phyloP scores from a whole-genome alignment of 345 rosid genomes.

The Pugionium cornutum region DNA sequence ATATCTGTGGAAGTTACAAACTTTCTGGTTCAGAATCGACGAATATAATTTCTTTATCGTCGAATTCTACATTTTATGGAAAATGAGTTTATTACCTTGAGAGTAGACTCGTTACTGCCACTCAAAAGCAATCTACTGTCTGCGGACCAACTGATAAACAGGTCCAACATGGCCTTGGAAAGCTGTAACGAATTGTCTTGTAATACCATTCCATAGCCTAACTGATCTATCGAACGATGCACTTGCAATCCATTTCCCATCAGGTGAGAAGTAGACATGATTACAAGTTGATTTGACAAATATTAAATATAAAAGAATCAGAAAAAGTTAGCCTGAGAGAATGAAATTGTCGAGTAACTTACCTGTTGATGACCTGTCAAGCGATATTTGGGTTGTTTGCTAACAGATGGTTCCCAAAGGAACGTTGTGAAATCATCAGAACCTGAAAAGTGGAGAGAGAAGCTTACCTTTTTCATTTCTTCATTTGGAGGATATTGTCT shows the following conservation, averaged over 20 bases:
- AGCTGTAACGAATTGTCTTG: constrained; percentile 82
- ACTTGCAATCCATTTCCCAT: constrained; percentile 96
- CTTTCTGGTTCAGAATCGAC: constrained; percentile 14
- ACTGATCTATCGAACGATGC: constrained; percentile 96
- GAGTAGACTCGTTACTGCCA: constrained; percentile 94
- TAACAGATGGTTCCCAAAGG: constrained; percentile 88
- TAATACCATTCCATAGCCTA: constrained; percentile 85
- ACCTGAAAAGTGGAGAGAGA: constrained; percentile 53
- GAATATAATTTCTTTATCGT: not conserved
- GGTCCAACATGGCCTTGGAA: constrained; percentile 93
- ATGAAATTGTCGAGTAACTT: not conserved
- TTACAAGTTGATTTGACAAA: constrained; percentile 66
- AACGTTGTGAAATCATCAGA: constrained; percentile 97
- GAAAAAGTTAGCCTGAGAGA: not conserved
- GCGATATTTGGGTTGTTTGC: constrained; percentile 76
- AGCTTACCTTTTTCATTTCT: constrained; percentile 75
- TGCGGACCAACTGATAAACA: constrained; percentile 99
- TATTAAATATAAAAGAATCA: not conserved
- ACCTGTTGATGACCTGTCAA: constrained; percentile 97
- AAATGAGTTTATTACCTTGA: constrained; percentile 58
- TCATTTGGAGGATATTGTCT: constrained; percentile 69
- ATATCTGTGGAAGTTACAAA: constrained; percentile 51
- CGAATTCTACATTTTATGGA: not conserved
- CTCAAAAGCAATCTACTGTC: constrained; percentile 96
- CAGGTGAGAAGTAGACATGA: constrained; percentile 94